phyloP scores from a whole-genome alignment of 306 rosid species.

The Malus orientalis region DNA sequence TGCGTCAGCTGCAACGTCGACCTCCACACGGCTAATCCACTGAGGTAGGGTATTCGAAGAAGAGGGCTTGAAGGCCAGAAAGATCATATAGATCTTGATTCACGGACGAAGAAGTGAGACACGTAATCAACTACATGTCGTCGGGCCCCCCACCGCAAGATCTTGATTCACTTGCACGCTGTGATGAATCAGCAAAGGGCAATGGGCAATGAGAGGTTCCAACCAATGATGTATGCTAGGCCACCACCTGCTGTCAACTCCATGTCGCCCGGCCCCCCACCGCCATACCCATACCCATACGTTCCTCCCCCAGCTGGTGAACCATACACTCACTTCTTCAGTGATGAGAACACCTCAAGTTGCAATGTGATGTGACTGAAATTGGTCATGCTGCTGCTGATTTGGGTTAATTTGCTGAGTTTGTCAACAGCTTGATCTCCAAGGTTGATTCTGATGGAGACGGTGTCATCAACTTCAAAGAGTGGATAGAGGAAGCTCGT shows the following conservation, averaged over 20 bases:
- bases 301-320: conserved; percentile 30
- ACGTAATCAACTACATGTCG: too few relatives aligned
- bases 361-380: conserved; percentile 59
- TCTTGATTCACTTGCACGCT: conserved; percentile 28
- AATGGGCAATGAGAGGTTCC: conserved; percentile 64
- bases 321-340: conserved; percentile 42
- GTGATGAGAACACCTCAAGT: conserved; percentile 69
- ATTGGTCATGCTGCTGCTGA: background rate
- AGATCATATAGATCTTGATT: too few relatives aligned
- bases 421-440: background rate
- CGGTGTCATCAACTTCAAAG: too few relatives aligned
- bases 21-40: too few relatives aligned
- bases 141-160: too few relatives aligned
- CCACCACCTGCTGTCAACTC: conserved; percentile 40
- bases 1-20: too few relatives aligned
- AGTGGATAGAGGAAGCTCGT: too few relatives aligned
- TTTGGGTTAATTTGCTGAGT: conserved; percentile 3
- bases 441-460: too few relatives aligned
- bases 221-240: conserved; percentile 66
- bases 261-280: conserved; percentile 15
- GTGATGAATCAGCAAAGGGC: conserved; percentile 67
- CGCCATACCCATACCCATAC: background rate
- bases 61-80: too few relatives aligned
- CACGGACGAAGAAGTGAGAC: too few relatives aligned
- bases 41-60: too few relatives aligned